Evolutionary conservation across 2,329 filamentous ascomycete species (phyloP), one percentile per base, ranked within the genome.

Genomic region (Penicillium sp.): DNA sequence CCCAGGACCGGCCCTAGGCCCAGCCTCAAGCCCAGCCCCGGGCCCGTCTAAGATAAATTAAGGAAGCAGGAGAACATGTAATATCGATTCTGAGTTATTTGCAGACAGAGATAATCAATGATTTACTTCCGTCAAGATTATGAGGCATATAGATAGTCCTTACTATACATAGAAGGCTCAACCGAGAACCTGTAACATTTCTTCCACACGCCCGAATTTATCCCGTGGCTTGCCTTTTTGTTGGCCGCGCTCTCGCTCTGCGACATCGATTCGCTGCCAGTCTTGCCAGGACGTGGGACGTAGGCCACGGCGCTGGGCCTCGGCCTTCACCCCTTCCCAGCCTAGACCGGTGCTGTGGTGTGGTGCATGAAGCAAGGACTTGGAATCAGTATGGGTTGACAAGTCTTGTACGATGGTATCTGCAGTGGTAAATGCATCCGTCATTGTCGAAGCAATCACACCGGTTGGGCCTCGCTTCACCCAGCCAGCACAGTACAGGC

Each of bases 401-500:
- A 89, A 92, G 64, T 99, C 93, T n/a, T 80, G 73, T 0, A 81
- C 81, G 54, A 99, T 87, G 2, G 86, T 83, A 65, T 96, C 91
- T 1, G 84, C 93, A 0, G 90, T 95, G 8, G 81, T 80, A 63
- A 97, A 99, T 0, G 93, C 92, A 67, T 99, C 93, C 52, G 87
- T 82, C 89, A 99, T 95, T 0, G 93, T 99, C 27, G 86, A 90
- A 1, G 92, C 92, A 67, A 99, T 99, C 3, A 97, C 91, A 2
- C 93, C 93, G 0, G 90, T 96, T 0, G 93, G 92, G 0, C 93
- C 93, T 30, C 87, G 82, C 74, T 97, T 97, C 9, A 96, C 90
- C 93, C 93, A 99, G 0, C 93, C 93, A 13, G 92, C 88, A 57
- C 90, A 95, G 72, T 99, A 99, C 25, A 95, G 70, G 0, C 92